Evolutionary conservation across 2,329 filamentous ascomycete genomes (phyloP).

Genomic region (Colletotrichum phormii): DNA sequence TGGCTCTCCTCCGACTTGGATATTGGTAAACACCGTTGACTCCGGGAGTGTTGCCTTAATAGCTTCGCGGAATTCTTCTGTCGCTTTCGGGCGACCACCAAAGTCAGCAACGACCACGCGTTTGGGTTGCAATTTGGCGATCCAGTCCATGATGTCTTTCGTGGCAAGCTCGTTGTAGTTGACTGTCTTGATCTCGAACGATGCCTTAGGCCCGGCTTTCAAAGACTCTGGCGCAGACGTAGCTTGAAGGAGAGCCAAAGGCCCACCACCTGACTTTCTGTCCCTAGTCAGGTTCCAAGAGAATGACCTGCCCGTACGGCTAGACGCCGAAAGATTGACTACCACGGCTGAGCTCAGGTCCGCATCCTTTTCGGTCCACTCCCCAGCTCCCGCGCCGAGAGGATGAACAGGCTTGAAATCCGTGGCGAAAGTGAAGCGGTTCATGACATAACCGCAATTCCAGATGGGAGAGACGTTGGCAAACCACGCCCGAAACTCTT

Average conservation of each 20-base stretch:
- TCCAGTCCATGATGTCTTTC: slow-evolving; percentile 30
- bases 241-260: slow-evolving; percentile 43
- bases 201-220: background rate
- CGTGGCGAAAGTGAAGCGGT: slow-evolving; percentile 46
- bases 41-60: background rate
- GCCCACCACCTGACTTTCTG: slow-evolving; percentile 26
- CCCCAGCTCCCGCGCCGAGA: slow-evolving; percentile 20
- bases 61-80: slow-evolving; percentile 14
- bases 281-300: slow-evolving; percentile 41
- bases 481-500: slow-evolving; percentile 26
- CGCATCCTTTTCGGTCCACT: slow-evolving; percentile 45
- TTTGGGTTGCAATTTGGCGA: slow-evolving; percentile 21
- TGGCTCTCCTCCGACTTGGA: slow-evolving; percentile 19
- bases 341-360: slow-evolving; percentile 49
- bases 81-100: slow-evolving; percentile 29
- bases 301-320: slow-evolving; percentile 45
- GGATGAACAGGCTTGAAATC: slow-evolving; percentile 40
- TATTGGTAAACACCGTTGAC: background rate
- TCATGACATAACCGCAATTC: slow-evolving; percentile 45
- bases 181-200: slow-evolving; percentile 26
- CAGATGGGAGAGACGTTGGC: slow-evolving; percentile 41
- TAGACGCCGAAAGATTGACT: slow-evolving; percentile 44
- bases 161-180: slow-evolving; percentile 27
- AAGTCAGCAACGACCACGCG: slow-evolving; percentile 40
- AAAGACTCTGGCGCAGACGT: slow-evolving; percentile 39